Evolutionary conservation across 2,329 filamentous ascomycete genomes (phyloP), one percentile per base, ranked within the genome.

Genomic region (Emericellopsis atlantica): DNA sequence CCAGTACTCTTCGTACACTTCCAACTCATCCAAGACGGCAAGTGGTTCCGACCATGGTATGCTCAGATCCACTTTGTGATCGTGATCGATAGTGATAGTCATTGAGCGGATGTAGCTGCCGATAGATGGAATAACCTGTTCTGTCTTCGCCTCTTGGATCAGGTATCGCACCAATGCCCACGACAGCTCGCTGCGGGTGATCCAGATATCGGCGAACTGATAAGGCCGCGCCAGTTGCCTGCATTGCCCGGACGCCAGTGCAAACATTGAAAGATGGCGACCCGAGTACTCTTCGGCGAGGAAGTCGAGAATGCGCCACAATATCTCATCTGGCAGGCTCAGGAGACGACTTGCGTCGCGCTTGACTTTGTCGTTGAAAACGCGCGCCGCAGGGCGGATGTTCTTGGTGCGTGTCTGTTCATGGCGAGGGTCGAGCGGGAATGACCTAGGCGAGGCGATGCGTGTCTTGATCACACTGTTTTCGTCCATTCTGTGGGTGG

Each of bases 201-300:
- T 39, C 21, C 23, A 39, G 37, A 39, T 4, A 31, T 39, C 37
- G 12, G 37, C 37, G 9, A 39, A 39, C 37, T 39, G 23, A 32
- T 31, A 32, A 8, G 23, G 37, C 11, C 37, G 37, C n/a, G 37
- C 37, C 2, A 39, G 24, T 15, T 39, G 37, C 18, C 23, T 31
- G 37, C 23, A 39, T 31, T 39, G 5, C 10, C 37, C 3, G 11
- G n/a, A n/a, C 4, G 37, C 16, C 23, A 39, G 24, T 2, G 37
- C 37, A 22, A 39, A 39, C 16, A 8, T 12, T 12, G 37, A 32
- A 4, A 32, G 15, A 15, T 16, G 6, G 21, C 15, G 37, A n/a
- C 4, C 18, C 4, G 10, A 14, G 14, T 32, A 6, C 8, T 31
- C 3, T 5, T 31, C 37, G 3, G 37, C 23, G 8, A 31, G 21